phyloP scores from a whole-genome alignment of 257 asterid genomes.

The Scutellaria galericulata region DNA sequence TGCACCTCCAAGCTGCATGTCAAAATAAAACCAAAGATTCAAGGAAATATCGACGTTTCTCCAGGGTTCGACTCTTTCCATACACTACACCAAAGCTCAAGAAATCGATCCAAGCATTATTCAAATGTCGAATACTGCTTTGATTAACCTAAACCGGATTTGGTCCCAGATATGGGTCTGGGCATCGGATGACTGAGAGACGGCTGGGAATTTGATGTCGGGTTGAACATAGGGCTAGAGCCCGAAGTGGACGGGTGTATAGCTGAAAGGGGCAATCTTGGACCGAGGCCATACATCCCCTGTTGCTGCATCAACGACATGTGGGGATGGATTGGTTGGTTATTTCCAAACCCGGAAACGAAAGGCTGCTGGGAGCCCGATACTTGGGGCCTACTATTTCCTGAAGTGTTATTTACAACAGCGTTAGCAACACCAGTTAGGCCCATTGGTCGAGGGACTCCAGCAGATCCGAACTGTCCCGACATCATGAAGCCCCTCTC shows the following conservation, averaged over 20 bases:
- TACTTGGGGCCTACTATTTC: slow-evolving; percentile 67
- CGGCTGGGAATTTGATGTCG: slow-evolving; percentile 65
- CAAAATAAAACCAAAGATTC: slow-evolving; percentile 29
- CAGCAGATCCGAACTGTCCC: slow-evolving; percentile 59
- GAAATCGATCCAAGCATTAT: slow-evolving; percentile 33
- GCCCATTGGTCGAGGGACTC: slow-evolving; percentile 59
- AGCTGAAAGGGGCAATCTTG: slow-evolving; percentile 82
- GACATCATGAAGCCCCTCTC: slow-evolving; percentile 70
- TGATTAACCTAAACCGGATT: slow-evolving; percentile 68
- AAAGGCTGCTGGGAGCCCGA: slow-evolving; percentile 66
- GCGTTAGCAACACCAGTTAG: slow-evolving; percentile 55
- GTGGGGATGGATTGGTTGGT: slow-evolving; percentile 76
- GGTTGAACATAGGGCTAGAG: slow-evolving; percentile 56
- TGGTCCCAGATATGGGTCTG: slow-evolving; percentile 78
- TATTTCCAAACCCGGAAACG: slow-evolving; percentile 64
- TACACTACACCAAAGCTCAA: slow-evolving; percentile 34
- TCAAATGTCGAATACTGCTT: slow-evolving; percentile 34
- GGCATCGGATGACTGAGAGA: slow-evolving; percentile 66
- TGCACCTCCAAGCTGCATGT: slow-evolving; percentile 36
- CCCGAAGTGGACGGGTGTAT: slow-evolving; percentile 72
- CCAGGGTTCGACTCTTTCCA: slow-evolving; percentile 26
- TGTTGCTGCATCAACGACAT: slow-evolving; percentile 77
- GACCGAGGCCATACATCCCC: slow-evolving; percentile 79
- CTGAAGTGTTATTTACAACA: slow-evolving; percentile 47
- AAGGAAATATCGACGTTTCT: slow-evolving; percentile 26